Conservation (phyloP, 208 protist genomes). For the Leishmania braziliensis region DNA sequence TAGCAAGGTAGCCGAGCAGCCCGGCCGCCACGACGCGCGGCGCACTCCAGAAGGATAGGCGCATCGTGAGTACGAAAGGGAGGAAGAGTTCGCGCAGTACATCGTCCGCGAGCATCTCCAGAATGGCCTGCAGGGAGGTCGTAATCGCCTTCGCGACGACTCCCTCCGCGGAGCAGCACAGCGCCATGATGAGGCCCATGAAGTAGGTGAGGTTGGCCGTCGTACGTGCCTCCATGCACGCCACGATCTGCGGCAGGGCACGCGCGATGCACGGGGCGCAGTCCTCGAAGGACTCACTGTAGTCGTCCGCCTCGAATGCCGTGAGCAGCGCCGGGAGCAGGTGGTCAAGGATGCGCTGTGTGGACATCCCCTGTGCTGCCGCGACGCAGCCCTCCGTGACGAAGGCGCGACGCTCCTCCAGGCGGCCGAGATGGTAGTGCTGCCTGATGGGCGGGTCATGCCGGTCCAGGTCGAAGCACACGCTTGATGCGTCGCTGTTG, state of each 20-base stretch:
- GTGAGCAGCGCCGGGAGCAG: constrained; percentile 68
- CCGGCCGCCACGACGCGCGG: constrained; percentile 70
- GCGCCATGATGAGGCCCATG: constrained; percentile 76
- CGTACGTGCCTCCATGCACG: constrained; percentile 31
- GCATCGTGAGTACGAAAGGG: constrained; percentile 68
- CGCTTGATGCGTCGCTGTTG: constrained; percentile 33
- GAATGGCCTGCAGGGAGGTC: constrained; percentile 39
- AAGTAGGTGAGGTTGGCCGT: constrained; percentile 58
- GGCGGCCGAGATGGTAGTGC: constrained; percentile 39
- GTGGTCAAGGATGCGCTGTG: constrained; percentile 51
- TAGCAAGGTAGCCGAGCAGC: constrained; percentile 55
- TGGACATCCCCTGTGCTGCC: constrained; percentile 56
- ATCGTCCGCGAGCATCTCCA: constrained; percentile 40
- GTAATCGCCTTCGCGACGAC: constrained; percentile 46
- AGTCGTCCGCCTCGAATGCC: constrained; percentile 59
- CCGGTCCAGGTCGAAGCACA: constrained; percentile 49
- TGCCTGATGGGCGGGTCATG: constrained; percentile 34
- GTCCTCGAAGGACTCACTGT: constrained; percentile 62
- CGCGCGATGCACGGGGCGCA: constrained; percentile 51
- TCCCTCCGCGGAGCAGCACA: constrained; percentile 63
- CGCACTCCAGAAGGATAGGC: constrained; percentile 64
- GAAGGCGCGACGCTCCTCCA: constrained; percentile 61
- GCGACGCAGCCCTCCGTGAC: constrained; percentile 44
- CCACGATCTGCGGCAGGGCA: constrained; percentile 59
- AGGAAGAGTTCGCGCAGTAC: constrained; percentile 52